Evolutionary conservation across 441 rosid genomes (phyloP).

Genomic region (Adansonia grandidieri): DNA sequence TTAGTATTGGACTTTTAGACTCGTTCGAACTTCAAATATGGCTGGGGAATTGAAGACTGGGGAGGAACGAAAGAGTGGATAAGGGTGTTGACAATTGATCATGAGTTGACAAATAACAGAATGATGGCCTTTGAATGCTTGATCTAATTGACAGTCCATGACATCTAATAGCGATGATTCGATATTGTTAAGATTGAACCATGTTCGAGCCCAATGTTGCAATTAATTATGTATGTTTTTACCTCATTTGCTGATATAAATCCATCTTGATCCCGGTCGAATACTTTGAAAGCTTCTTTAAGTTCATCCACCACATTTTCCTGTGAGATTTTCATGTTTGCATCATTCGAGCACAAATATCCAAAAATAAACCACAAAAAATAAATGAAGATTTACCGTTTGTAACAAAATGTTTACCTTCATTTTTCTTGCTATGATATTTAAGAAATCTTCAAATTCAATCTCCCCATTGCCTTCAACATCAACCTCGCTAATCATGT

Average conservation of each 20-base stretch:
- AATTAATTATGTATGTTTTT: background rate
- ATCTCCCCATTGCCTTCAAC: conserved; percentile 42
- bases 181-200: background rate
- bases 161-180: too few relatives aligned
- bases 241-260: conserved; percentile 64
- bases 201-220: background rate
- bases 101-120: too few relatives aligned
- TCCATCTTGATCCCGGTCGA: conserved; percentile 67
- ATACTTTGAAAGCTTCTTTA: conserved; percentile 66
- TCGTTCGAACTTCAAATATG: too few relatives aligned
- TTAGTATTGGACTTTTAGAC: too few relatives aligned
- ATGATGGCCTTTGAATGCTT: too few relatives aligned
- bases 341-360: background rate
- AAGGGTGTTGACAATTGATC: too few relatives aligned
- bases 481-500: conserved; percentile 54
- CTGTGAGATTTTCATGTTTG: conserved; percentile 29
- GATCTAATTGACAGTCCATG: too few relatives aligned
- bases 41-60: too few relatives aligned
- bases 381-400: too few relatives aligned
- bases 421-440: conserved; percentile 48
- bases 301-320: conserved; percentile 54
- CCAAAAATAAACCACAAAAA: too few relatives aligned
- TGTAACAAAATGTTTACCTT: conserved; percentile 33
- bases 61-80: too few relatives aligned
- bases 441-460: conserved; percentile 51